phyloP scores from a whole-genome alignment of 306 rosid genomes.

The Lathyrus oleraceus region DNA sequence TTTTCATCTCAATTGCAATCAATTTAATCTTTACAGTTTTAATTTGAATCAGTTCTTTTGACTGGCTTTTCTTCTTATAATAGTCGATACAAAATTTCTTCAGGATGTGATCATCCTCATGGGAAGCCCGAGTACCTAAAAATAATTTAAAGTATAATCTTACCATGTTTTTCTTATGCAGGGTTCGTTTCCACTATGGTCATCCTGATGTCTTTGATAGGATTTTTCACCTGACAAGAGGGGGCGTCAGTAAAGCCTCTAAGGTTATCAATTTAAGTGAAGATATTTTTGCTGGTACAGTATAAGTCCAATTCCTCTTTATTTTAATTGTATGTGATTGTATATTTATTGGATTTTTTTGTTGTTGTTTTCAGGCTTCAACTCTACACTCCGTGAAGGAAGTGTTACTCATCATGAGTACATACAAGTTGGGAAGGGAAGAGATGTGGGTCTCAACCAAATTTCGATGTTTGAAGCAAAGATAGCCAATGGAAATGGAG shows the following conservation, averaged over 20 bases:
- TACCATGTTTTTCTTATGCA: slow-evolving; percentile 27
- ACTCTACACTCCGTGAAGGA: slow-evolving; percentile 58
- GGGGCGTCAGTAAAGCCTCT: slow-evolving; percentile 59
- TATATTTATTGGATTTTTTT: slow-evolving; percentile 24
- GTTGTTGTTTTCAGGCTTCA: slow-evolving; percentile 45
- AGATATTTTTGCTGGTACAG: slow-evolving; percentile 54
- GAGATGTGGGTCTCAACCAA: slow-evolving; percentile 60
- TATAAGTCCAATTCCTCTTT: slow-evolving; percentile 14
- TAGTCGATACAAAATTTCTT: neutral
- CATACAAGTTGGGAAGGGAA: slow-evolving; percentile 61
- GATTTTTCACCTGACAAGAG: slow-evolving; percentile 56
- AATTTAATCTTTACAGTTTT: neutral
- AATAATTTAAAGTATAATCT: slow-evolving; percentile 19
- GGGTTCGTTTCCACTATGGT: slow-evolving; percentile 61
- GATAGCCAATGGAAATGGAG: slow-evolving; percentile 59
- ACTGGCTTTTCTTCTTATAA: neutral
- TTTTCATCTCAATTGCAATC: slow-evolving; percentile 4
- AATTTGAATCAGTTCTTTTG: slow-evolving; percentile 16
- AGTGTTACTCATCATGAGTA: slow-evolving; percentile 59
- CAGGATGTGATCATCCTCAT: slow-evolving; percentile 16
- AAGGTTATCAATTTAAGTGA: slow-evolving; percentile 56
- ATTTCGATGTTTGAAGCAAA: slow-evolving; percentile 57
- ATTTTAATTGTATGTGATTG: slow-evolving; percentile 25
- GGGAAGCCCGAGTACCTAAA: neutral
- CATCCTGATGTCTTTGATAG: slow-evolving; percentile 61